Conservation (phyloP, 2,329 filamentous ascomycete genomes). For the Calonectria montana region DNA sequence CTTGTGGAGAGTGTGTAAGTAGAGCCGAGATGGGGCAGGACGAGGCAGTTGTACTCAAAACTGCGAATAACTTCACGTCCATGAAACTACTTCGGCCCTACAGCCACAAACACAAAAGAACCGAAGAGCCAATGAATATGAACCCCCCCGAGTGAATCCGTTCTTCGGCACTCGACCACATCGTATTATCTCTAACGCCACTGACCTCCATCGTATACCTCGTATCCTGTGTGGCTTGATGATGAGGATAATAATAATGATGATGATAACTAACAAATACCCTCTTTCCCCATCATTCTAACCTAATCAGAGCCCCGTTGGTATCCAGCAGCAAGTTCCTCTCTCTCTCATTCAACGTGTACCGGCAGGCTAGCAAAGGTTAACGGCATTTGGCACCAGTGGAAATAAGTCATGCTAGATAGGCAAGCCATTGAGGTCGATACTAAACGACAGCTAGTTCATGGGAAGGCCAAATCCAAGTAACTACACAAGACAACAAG, state of each 20-base stretch:
- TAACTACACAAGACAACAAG: background rate
- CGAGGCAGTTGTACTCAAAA: background rate
- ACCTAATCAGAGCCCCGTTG: background rate
- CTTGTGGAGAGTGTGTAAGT: constrained; percentile 15
- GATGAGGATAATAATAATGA: no score
- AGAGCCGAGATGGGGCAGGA: constrained; percentile 5
- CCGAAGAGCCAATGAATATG: background rate
- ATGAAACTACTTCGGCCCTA: background rate
- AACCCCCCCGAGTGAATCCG: background rate
- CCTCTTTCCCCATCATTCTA: background rate
- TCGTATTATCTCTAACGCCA: background rate
- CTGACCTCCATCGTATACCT: background rate
- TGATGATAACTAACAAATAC: background rate
- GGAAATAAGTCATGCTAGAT: no score
- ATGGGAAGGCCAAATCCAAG: no score
- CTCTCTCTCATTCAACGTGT: background rate
- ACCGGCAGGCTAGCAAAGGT: no score
- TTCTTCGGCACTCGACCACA: background rate
- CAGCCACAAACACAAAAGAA: background rate
- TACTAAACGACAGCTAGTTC: no score
- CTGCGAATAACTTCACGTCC: background rate
- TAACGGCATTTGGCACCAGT: no score
- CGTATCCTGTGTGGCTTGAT: background rate
- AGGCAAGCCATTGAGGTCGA: no score
- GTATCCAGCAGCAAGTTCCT: background rate